Conservation (phyloP, 2,329 filamentous ascomycete genomes). For the Trichothecium sympodiale region DNA sequence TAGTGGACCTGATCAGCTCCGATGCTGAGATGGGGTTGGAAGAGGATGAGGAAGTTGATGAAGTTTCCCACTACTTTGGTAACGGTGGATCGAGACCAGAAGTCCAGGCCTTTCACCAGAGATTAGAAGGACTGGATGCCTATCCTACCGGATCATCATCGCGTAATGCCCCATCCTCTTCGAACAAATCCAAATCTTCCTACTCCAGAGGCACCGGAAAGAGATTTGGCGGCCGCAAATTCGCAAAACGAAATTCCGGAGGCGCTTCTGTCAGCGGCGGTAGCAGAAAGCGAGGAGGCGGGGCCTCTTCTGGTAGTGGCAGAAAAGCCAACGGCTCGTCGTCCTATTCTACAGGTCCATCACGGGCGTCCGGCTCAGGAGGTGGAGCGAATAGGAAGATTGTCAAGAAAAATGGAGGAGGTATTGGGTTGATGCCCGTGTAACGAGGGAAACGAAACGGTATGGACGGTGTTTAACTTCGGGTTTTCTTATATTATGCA, state of each 20-base stretch:
- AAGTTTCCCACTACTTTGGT: constrained; percentile 37
- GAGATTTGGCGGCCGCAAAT: constrained; percentile 11
- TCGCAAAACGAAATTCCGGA: constrained; percentile 3
- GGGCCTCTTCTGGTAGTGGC: constrained; percentile 7
- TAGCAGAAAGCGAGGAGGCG: constrained; percentile 15
- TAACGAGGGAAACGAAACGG: constrained; percentile 9
- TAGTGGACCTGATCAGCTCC: constrained; percentile 46
- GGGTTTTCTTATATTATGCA: neutral
- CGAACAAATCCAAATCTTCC: neutral
- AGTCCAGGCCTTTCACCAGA: constrained; percentile 22
- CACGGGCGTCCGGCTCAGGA: constrained; percentile 9
- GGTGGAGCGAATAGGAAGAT: constrained; percentile 16
- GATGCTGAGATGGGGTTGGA: constrained; percentile 27
- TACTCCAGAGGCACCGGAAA: constrained; percentile 1
- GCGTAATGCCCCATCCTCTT: too few relatives aligned
- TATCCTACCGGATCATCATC: neutral
- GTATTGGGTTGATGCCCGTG: constrained; percentile 27
- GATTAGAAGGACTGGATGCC: constrained; percentile 14
- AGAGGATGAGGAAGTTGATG: constrained; percentile 24
- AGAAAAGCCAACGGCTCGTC: constrained; percentile 20
- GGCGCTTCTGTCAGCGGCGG: constrained; percentile 16
- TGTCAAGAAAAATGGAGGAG: constrained; percentile 20
- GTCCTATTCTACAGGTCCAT: constrained; percentile 6
- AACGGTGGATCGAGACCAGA: constrained; percentile 12
- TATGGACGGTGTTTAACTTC: neutral